Evolutionary conservation across 2,329 filamentous ascomycete species (phyloP), one percentile per base, ranked within the genome.

Genomic region (Fusarium compactum): DNA sequence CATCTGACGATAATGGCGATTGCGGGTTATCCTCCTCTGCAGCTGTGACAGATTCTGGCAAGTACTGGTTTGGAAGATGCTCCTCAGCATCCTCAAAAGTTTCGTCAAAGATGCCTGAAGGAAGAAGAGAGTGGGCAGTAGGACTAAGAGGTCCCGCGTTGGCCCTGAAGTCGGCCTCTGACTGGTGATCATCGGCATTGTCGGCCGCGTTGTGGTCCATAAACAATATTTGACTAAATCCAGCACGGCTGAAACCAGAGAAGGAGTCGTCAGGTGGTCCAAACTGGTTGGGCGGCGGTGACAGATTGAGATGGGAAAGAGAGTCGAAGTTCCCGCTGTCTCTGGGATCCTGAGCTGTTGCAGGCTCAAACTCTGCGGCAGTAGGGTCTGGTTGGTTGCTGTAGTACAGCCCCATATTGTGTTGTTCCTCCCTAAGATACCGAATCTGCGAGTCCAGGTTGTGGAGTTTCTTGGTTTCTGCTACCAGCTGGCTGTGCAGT

Each of bases 131-230:
- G 29, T 91, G 90, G 4, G 92, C 93, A 6, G 91, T 92, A 3
- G 93, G 93, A 73, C 92, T 95, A 77, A 95, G 87, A 2, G 91
- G 91, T 4, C 91, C 92, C 29, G 88, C 89, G 20, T 85, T 86
- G 5, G 84, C 84, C 62, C 88, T 87, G 7, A 91, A 80, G 20
- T 91, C 90, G 3, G 88, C 86, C 32, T 92, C 90, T 8, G 87
- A 88, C 58, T 90, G 83, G 12, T 78, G 74, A 67, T 84, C 72
- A 66, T 82, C 72, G 12, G 68, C 64, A 24, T 76, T 73, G 43
- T 85, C 83, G 6, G 80, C 74, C 2, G 82, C 80, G 44, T 83
- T 78, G 50, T 66, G 63, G 14, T 85, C 84, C 78, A 87, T 83
- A 52, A 85, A 90, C 10, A 87, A 84, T 2, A 84, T 83, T 7